Evolutionary conservation across 768 basidiomycete species (phyloP).

Genomic region (Amanita brunnescens): DNA sequence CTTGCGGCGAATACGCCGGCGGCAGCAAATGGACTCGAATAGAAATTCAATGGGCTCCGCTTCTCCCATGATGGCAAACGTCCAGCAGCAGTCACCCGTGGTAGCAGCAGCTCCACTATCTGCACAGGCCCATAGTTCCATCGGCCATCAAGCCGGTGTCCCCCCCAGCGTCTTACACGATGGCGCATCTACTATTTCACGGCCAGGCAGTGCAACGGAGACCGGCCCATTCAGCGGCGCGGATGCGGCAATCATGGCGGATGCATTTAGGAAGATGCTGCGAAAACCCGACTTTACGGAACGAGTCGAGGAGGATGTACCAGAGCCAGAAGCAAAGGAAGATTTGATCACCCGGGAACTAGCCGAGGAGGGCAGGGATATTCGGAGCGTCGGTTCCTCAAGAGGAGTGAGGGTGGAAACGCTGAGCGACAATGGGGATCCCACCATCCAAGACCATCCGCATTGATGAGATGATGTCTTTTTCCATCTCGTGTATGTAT

Average conservation of each 20-base stretch:
- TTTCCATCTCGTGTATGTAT: constrained; percentile 4
- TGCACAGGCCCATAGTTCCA: constrained; percentile 25
- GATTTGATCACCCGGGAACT: constrained; percentile 62
- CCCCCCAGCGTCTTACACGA: constrained; percentile 48
- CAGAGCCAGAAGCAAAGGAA: constrained; percentile 33
- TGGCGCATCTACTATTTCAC: constrained; percentile 66
- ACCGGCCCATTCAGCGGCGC: constrained; percentile 70
- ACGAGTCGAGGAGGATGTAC: constrained; percentile 61
- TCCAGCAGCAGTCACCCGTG: constrained; percentile 40
- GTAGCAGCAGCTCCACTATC: constrained; percentile 23
- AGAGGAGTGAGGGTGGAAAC: constrained; percentile 76
- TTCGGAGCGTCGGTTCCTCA: constrained; percentile 73
- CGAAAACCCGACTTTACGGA: constrained; percentile 85
- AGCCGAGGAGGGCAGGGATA: constrained; percentile 85
- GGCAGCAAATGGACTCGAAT: constrained; percentile 37
- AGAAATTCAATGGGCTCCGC: constrained; percentile 73
- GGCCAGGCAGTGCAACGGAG: constrained; percentile 49
- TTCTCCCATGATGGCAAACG: constrained; percentile 76
- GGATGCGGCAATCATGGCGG: constrained; percentile 89
- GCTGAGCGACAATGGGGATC: constrained; percentile 45
- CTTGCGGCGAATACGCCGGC: constrained; percentile 56
- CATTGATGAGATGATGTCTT: constrained; percentile 10
- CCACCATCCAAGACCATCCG: constrained; percentile 37
- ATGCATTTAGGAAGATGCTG: constrained; percentile 83
- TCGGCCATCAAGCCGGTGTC: constrained; percentile 13